A percentile compares a stretch with the other conserved stretches of the same genome.
phyloP scores from a whole-genome alignment of 345 rosid species.

The Leavenworthia alabamica region DNA sequence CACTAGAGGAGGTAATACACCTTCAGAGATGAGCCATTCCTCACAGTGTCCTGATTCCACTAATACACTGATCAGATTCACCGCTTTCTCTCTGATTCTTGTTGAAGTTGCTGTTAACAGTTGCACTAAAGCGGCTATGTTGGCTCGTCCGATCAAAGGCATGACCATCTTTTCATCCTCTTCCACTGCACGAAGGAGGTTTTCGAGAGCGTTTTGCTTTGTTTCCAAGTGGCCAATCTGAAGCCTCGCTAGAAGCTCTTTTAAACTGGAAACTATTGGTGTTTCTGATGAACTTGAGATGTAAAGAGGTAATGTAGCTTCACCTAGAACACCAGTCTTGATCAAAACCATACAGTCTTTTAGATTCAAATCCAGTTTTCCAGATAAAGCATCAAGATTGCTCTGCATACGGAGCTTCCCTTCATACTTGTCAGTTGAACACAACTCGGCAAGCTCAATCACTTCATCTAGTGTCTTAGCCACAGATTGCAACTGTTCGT shows the following conservation, averaged over 20 bases:
- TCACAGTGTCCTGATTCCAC: constrained; percentile 79
- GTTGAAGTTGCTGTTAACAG: constrained; percentile 72
- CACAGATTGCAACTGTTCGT: constrained; percentile 80
- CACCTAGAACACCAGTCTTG: constrained; percentile 89
- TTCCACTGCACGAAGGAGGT: constrained; percentile 57
- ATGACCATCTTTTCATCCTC: constrained; percentile 72
- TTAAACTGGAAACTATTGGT: constrained; percentile 37
- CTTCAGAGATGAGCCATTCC: constrained; percentile 80
- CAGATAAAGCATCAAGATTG: constrained; percentile 72
- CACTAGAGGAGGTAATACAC: constrained; percentile 74
- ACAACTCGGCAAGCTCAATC: constrained; percentile 51
- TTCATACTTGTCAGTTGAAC: constrained; percentile 52
- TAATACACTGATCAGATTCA: constrained; percentile 54
- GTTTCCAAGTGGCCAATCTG: constrained; percentile 94
- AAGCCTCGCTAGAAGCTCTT: constrained; percentile 80
- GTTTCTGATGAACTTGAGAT: constrained; percentile 44
- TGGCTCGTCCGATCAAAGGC: constrained; percentile 61
- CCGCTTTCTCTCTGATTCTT: constrained; percentile 70
- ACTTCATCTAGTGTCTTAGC: constrained; percentile 52
- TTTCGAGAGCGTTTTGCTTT: constrained; percentile 75
- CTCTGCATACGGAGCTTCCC: constrained; percentile 97
- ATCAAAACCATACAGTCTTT: constrained; percentile 74
- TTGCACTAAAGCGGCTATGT: constrained; percentile 66
- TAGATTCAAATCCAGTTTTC: constrained; percentile 75
- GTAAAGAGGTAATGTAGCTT: constrained; percentile 57